phyloP scores from a whole-genome alignment of 2,329 filamentous ascomycete species.

The Cadophora malorum region DNA sequence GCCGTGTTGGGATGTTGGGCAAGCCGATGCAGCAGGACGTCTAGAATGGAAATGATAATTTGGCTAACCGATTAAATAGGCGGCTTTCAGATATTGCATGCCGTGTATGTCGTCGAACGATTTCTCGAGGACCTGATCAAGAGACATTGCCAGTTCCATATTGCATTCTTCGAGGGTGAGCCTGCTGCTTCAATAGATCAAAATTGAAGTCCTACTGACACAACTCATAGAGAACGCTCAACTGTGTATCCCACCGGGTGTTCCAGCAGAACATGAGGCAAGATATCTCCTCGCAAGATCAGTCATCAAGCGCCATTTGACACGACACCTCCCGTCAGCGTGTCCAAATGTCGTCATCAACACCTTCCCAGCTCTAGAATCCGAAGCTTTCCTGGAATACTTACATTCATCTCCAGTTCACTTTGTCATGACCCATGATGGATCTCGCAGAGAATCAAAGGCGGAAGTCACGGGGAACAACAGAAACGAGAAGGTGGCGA shows the following conservation, averaged over 20 bases:
- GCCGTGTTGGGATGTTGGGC: neutral
- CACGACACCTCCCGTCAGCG: constrained; percentile 36
- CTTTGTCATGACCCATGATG: constrained; percentile 74
- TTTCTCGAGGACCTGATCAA: constrained; percentile 66
- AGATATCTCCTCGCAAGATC: constrained; percentile 65
- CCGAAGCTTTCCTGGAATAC: constrained; percentile 60
- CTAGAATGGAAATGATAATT: neutral
- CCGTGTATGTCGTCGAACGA: constrained; percentile 70
- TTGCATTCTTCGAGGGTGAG: constrained; percentile 66
- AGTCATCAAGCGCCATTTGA: constrained; percentile 67
- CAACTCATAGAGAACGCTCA: constrained; percentile 50
- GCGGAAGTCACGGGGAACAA: constrained; percentile 14
- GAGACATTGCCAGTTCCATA: constrained; percentile 73
- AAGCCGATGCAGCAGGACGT: neutral
- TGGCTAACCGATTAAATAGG: constrained; percentile 45
- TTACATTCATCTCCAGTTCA: constrained; percentile 61
- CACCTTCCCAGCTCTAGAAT: constrained; percentile 53
- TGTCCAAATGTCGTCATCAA: constrained; percentile 45
- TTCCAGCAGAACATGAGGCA: constrained; percentile 44
- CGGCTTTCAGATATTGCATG: constrained; percentile 76
- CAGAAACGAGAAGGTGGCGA: constrained; percentile 30
- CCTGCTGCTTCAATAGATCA: neutral
- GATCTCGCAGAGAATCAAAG: constrained; percentile 43
- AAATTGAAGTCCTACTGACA: constrained; percentile 24
- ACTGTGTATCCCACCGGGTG: constrained; percentile 59